Conservation (phyloP, 192 early-diverging fungal genomes). For the Linnemannia hyalina region DNA sequence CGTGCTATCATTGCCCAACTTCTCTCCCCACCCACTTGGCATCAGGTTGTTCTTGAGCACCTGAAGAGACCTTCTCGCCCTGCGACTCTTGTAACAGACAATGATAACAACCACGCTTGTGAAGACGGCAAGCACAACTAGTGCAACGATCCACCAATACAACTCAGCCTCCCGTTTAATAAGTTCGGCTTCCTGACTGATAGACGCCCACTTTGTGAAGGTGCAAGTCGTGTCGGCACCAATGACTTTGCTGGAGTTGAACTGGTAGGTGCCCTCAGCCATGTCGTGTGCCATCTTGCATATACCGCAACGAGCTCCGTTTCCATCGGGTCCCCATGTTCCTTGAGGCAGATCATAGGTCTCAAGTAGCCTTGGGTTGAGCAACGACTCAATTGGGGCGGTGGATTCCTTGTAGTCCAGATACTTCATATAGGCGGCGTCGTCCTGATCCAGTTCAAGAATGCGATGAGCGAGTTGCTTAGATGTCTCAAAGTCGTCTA, state of each 20-base stretch:
- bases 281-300: conserved; percentile 30
- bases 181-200: background rate
- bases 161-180: conserved; percentile 11
- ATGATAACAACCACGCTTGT: background rate
- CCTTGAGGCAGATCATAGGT: background rate
- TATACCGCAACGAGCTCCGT: conserved; percentile 21
- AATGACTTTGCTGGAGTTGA: conserved; percentile 7
- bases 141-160: conserved; percentile 24
- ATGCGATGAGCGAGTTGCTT: conserved; percentile 22
- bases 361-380: conserved; percentile 24
- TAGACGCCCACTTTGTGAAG: conserved; percentile 18
- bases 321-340: conserved; percentile 18
- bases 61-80: background rate
- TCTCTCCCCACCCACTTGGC: background rate
- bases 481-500: conserved; percentile 46
- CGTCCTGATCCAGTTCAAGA: conserved; percentile 17
- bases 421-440: conserved; percentile 17
- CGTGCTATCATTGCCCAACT: background rate
- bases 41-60: background rate
- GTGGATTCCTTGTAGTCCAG: conserved; percentile 26
- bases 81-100: background rate
- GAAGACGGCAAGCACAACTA: conserved; percentile 1
- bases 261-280: conserved; percentile 1
- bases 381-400: conserved; percentile 4
- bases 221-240: conserved; percentile 24